Conservation (phyloP, 305 asterid species). For the Fraxinus latifolia region DNA sequence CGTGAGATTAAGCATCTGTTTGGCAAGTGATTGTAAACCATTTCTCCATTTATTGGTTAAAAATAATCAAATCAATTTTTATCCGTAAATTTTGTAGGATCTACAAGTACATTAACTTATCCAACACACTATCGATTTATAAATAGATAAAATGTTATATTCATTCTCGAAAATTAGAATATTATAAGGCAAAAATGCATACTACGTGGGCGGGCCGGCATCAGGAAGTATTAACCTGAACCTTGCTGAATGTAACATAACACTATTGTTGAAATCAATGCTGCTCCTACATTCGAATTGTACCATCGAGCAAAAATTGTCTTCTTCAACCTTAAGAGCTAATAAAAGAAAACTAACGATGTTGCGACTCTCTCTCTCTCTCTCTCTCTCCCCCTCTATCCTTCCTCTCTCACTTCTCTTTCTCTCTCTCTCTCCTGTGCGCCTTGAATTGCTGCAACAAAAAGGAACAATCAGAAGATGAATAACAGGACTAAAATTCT, state of each 20-base stretch:
- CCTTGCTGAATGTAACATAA: not conserved
- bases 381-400: not conserved
- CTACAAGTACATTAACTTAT: not conserved
- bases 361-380: not conserved
- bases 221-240: slow-evolving; percentile 19
- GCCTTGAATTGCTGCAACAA: slow-evolving; percentile 37
- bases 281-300: slow-evolving; percentile 35
- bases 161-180: not conserved
- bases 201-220: slow-evolving; percentile 14
- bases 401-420: slow-evolving; percentile 1
- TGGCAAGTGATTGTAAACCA: not conserved
- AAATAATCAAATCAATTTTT: too few species aligned
- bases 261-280: slow-evolving; percentile 18
- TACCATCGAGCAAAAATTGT: slow-evolving; percentile 19
- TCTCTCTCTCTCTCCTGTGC: slow-evolving; percentile 20
- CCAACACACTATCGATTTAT: not conserved
- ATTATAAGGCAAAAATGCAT: not conserved
- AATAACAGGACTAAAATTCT: not conserved
- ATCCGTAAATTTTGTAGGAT: not conserved
- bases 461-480: not conserved
- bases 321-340: slow-evolving; percentile 16
- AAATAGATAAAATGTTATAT: not conserved
- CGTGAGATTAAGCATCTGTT: not conserved
- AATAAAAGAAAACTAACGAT: slow-evolving; percentile 10
- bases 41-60: not conserved